Base-by-base conservation (phyloP, 306 rosid genomes). In the Cicer pinnatifidum region DNA sequence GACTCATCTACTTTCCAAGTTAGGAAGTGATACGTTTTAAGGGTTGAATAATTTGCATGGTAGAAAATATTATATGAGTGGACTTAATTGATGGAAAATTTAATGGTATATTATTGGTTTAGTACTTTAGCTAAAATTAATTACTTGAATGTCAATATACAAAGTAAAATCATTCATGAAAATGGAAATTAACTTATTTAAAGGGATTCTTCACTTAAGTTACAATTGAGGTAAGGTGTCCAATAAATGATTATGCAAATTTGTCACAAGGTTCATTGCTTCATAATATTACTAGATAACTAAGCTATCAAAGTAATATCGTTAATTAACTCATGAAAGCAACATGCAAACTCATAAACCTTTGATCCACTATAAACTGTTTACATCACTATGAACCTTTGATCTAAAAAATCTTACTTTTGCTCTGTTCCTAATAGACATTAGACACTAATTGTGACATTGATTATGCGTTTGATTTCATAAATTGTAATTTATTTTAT, bases 191-290 rank as follows among this genome's bases (percentile, higher is more conserved):
- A 16, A 61, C 6, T 37, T 50, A 39, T 69, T 75, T 37, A 11
- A 63, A 54, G 74, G 78, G 81, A 81, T 70, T 81, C 64, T 70
- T 81, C 64, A 70, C n/a, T 62, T 69, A 73, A 44, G 69, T 53
- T 37, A 47, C 47, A 76, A 38, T 53, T 64, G 38, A 58, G 65
- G 75, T 8, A 77, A 82, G 1, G 58, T 51, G 67, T 57, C 19
- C 48, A 65, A 71, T 57, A 65, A 71, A 71, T 71, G n/a, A 65
- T 41, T 41, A 71, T 23, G 35, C 52, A 65, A 38, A 13, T 63
- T 17, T 44, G 17, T 76, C 43, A 71, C 56, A 63, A 81, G 73
- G 61, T 45, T 63, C 52, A 11, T 69, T 69, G 40, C 69, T 75
- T 69, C 40, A 41, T 64, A 64, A 81, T 48, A 12, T 65, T 69